Percentiles rank a stretch among this genome's conserved stretches.
phyloP scores from a whole-genome alignment of 208 protist genomes.

The Trypanosoma avium region DNA sequence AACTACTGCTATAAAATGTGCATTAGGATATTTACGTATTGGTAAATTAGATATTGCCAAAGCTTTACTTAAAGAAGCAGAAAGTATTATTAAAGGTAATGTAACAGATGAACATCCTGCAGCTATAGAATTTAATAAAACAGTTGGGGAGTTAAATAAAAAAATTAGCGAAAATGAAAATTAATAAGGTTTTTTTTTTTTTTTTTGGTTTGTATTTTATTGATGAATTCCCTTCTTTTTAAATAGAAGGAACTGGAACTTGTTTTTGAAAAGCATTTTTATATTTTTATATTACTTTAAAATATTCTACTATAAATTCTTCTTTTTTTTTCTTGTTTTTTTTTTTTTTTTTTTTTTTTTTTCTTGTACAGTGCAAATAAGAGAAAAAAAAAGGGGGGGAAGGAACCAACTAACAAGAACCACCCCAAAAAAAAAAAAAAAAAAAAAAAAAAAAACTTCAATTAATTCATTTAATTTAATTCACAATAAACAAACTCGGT shows the following conservation, averaged over 20 bases:
- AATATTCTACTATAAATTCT: background rate
- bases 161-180: slow-evolving; percentile 2
- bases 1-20: slow-evolving; percentile 55
- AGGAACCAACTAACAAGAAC: too few species aligned
- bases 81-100: slow-evolving; percentile 46
- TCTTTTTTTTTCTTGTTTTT: slow-evolving; percentile 8
- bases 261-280: too few species aligned
- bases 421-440: slow-evolving; percentile 10
- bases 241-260: too few species aligned
- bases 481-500: background rate
- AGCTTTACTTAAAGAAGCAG: slow-evolving; percentile 45
- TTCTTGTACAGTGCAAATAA: background rate
- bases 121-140: slow-evolving; percentile 37
- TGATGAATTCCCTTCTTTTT: background rate
- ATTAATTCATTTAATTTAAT: background rate
- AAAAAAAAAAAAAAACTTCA: background rate
- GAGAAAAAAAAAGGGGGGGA: too few species aligned
- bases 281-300: background rate
- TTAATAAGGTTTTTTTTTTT: background rate
- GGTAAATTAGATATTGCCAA: slow-evolving; percentile 51
- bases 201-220: background rate
- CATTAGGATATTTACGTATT: slow-evolving; percentile 44
- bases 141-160: slow-evolving; percentile 34
- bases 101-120: slow-evolving; percentile 50
- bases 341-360: background rate